phyloP scores from a whole-genome alignment of 305 asterid genomes.

The Solanum hybrid region DNA sequence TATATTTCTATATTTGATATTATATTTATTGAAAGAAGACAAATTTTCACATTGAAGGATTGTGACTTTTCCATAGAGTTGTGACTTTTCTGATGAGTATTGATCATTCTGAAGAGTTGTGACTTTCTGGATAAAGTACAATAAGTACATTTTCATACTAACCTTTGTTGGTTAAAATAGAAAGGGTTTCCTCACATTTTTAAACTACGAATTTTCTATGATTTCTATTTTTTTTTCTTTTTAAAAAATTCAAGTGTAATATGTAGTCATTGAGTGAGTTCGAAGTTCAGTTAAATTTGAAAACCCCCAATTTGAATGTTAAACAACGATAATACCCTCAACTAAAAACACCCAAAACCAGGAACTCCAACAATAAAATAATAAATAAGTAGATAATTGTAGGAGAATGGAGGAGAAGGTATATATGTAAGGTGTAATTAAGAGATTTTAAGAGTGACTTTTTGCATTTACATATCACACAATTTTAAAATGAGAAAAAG shows the following conservation, averaged over 20 bases:
- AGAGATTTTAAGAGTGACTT: background rate
- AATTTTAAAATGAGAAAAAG: background rate
- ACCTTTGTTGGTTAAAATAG: background rate
- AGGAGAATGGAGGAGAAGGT: background rate
- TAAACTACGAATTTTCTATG: too few species aligned
- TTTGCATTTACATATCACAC: background rate
- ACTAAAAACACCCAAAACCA: background rate
- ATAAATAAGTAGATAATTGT: too few species aligned
- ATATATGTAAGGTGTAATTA: background rate
- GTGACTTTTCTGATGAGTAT: too few species aligned
- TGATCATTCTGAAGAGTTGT: background rate
- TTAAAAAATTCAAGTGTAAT: background rate
- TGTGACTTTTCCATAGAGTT: too few species aligned
- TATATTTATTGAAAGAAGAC: background rate
- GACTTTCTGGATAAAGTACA: background rate
- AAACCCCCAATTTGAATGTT: background rate
- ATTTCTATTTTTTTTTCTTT: too few species aligned
- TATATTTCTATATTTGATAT: background rate
- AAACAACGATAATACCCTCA: background rate
- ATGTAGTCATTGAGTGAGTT: background rate
- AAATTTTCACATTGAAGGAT: background rate
- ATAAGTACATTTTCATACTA: background rate
- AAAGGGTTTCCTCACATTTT: too few species aligned
- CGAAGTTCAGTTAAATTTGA: background rate
- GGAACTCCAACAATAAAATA: background rate